phyloP scores from a whole-genome alignment of 2,329 filamentous ascomycete species.

The Colletotrichum spinosum region DNA sequence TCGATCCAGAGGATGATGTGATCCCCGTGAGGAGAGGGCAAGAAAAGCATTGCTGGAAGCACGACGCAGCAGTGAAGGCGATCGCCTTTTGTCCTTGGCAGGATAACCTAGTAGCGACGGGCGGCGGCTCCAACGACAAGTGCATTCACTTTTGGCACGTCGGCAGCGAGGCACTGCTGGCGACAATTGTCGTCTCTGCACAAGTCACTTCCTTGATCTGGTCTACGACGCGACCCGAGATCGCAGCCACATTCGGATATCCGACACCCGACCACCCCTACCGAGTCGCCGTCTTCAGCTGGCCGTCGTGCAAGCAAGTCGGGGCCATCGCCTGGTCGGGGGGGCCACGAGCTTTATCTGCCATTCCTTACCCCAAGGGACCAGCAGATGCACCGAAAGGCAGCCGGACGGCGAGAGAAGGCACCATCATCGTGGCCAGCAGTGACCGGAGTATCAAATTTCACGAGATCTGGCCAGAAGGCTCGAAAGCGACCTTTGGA shows the following conservation, averaged over 20 bases:
- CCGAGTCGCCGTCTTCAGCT: slow-evolving; percentile 92
- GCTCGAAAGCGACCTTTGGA: slow-evolving; percentile 63
- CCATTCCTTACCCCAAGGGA: slow-evolving; percentile 81
- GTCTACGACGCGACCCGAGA: slow-evolving; percentile 87
- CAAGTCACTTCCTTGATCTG: slow-evolving; percentile 95
- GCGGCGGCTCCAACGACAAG: slow-evolving; percentile 93
- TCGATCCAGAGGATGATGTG: slow-evolving; percentile 47
- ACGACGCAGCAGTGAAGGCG: slow-evolving; percentile 93
- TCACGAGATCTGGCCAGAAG: slow-evolving; percentile 89
- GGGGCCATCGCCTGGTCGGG: slow-evolving; percentile 87
- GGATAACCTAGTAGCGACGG: slow-evolving; percentile 85
- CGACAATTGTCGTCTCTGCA: slow-evolving; percentile 90
- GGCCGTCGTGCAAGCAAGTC: slow-evolving; percentile 90
- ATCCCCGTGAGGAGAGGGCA: slow-evolving; percentile 64
- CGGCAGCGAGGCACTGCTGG: slow-evolving; percentile 82
- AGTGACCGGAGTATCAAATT: slow-evolving; percentile 96
- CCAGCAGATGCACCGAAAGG: slow-evolving; percentile 43
- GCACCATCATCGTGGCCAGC: slow-evolving; percentile 88
- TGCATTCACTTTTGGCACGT: slow-evolving; percentile 97
- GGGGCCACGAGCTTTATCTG: slow-evolving; percentile 84
- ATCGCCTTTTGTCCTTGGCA: slow-evolving; percentile 98
- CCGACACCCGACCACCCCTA: slow-evolving; percentile 89
- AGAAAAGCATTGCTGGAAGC: slow-evolving; percentile 79
- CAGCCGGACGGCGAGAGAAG: slow-evolving; percentile 48
- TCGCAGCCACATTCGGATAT: slow-evolving; percentile 81